These are phyloP conservation scores for Eucalyptus tenuipes DNA, from an alignment of 345 rosid genomes.

Conservation along the genomic window DNA sequence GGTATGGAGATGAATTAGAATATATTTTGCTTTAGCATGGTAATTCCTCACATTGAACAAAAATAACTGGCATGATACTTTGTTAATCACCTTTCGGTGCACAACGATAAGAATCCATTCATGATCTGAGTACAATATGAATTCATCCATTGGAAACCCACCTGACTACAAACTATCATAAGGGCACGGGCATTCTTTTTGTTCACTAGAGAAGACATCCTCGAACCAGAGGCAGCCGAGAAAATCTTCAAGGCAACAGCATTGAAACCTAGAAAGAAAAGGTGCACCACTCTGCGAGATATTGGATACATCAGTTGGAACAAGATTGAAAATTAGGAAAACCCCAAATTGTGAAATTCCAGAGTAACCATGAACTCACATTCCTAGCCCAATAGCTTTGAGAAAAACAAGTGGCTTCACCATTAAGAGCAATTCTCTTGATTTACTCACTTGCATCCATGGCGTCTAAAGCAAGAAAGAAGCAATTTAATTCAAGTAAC, in stretches of 20 bases:
- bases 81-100: background rate
- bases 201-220: background rate
- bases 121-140: background rate
- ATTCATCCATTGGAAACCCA: background rate
- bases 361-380: background rate
- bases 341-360: background rate
- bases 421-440: slow-evolving; percentile 8
- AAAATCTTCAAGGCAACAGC: background rate
- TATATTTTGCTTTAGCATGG: background rate
- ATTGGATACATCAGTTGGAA: background rate
- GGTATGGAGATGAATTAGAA: background rate
- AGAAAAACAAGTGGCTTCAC: slow-evolving; percentile 5
- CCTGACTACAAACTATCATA: slow-evolving; percentile 16
- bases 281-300: slow-evolving; percentile 5
- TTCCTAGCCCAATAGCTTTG: slow-evolving; percentile 9
- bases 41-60: background rate
- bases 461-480: slow-evolving; percentile 1
- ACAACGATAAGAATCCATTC: background rate
- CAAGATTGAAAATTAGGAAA: background rate
- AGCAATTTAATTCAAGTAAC: background rate
- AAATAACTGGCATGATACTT: background rate
- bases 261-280: slow-evolving; percentile 5
- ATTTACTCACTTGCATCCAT: slow-evolving; percentile 20
- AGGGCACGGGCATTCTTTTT: slow-evolving; percentile 1
- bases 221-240: background rate